Percentiles rank a stretch among this genome's conserved stretches.
phyloP scores from a whole-genome alignment of 163 green algal genomes.

The Scenedesmus sp. region DNA sequence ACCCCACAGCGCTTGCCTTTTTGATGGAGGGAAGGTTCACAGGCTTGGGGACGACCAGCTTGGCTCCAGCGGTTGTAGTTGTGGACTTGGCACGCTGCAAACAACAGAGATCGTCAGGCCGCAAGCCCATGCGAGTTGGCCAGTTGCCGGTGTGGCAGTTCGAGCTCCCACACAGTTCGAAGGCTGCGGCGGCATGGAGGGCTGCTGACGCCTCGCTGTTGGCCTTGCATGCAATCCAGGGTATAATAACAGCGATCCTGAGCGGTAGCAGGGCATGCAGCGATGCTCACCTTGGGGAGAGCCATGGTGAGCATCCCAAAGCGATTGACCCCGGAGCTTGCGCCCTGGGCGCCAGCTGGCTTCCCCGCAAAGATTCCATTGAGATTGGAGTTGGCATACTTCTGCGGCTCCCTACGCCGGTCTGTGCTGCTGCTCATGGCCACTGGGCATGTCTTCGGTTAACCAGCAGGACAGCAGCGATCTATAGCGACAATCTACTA shows the following conservation, averaged over 20 bases:
- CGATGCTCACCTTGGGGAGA: constrained; percentile 61
- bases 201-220: background rate
- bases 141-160: constrained; percentile 7
- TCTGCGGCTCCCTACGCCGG: constrained; percentile 39
- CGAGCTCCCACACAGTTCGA: constrained; percentile 16
- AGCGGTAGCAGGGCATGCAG: background rate
- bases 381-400: constrained; percentile 72
- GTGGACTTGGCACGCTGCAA: constrained; percentile 61
- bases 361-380: constrained; percentile 64
- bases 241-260: background rate
- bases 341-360: constrained; percentile 29
- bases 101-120: background rate
- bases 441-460: constrained; percentile 11
- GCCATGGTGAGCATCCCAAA: constrained; percentile 63
- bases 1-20: constrained; percentile 72
- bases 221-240: background rate
- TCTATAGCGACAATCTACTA: background rate
- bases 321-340: constrained; percentile 54
- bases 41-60: constrained; percentile 87
- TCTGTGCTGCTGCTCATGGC: constrained; percentile 23
- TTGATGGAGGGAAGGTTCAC: constrained; percentile 92
- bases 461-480: background rate
- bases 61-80: constrained; percentile 61
- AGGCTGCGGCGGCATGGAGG: background rate
- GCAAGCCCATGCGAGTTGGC: background rate